Evolutionary conservation across 306 rosid genomes (phyloP).

Genomic region (Rosa rugosa): DNA sequence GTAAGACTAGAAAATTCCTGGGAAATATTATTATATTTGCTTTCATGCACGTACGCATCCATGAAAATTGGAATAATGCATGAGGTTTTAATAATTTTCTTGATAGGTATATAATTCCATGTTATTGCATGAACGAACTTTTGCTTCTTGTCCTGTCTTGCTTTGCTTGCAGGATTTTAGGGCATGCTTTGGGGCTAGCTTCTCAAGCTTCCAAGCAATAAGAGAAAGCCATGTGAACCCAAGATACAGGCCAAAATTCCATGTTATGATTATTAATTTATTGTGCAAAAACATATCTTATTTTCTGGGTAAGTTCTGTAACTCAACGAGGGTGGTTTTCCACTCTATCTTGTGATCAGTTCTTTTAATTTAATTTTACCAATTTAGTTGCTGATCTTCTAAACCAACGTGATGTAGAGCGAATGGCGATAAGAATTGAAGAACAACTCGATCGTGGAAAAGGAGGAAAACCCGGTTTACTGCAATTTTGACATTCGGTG

Average conservation of each 20-base stretch:
- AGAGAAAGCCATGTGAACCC: constrained; percentile 12
- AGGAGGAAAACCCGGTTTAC: no score
- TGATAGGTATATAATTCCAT: not conserved
- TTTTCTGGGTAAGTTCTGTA: not conserved
- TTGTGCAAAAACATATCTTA: not conserved
- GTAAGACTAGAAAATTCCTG: not conserved
- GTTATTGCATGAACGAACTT: not conserved
- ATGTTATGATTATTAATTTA: not conserved
- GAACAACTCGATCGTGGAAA: no score
- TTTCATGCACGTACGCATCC: not conserved
- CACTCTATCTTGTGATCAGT: no score
- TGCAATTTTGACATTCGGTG: no score
- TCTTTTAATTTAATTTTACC: no score
- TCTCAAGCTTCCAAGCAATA: constrained; percentile 4
- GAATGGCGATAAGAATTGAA: no score
- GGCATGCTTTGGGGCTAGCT: constrained; percentile 6
- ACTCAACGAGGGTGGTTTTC: not conserved
- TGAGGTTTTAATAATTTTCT: not conserved
- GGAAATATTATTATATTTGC: not conserved
- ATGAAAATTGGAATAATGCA: not conserved
- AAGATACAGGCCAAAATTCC: not conserved
- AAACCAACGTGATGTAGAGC: no score
- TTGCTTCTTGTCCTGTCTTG: not conserved
- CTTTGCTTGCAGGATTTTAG: constrained; percentile 20
- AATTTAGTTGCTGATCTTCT: no score